These are phyloP conservation scores for Miamiensis avidus DNA, from an alignment of 169 alveolate species.

Conservation along the genomic window DNA sequence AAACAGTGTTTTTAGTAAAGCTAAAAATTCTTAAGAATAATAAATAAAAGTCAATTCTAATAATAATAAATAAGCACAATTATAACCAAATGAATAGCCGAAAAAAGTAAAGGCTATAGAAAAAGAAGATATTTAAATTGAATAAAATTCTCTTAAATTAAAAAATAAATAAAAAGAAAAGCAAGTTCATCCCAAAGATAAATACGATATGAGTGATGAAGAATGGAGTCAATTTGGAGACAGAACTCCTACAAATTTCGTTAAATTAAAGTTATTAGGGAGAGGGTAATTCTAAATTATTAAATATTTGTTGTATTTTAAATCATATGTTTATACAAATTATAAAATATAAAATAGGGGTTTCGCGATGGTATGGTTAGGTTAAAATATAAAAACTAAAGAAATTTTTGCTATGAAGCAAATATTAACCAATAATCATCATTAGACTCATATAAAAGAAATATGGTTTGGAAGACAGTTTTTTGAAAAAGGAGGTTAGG, in stretches of 20 bases:
- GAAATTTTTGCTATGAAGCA: slow-evolving; percentile 41
- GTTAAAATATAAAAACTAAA: slow-evolving; percentile 36
- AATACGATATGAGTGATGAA: slow-evolving; percentile 39
- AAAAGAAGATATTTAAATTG: neutral
- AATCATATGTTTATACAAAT: neutral
- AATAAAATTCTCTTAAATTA: no score
- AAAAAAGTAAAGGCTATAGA: neutral
- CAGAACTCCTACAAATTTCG: slow-evolving; percentile 29
- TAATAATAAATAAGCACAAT: neutral
- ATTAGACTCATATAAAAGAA: slow-evolving; percentile 45
- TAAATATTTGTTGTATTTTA: neutral
- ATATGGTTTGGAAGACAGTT: slow-evolving; percentile 43
- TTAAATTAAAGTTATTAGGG: slow-evolving; percentile 35
- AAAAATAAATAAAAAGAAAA: slow-evolving; percentile 1
- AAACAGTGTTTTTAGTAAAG: no score
- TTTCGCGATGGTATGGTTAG: slow-evolving; percentile 42
- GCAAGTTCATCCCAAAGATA: slow-evolving; percentile 22
- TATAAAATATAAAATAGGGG: slow-evolving; percentile 17
- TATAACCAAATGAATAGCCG: neutral
- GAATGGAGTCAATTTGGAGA: slow-evolving; percentile 40
- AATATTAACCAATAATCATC: slow-evolving; percentile 35
- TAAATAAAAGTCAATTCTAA: neutral
- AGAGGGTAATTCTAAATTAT: neutral
- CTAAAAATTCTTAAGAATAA: neutral
- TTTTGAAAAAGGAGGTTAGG: slow-evolving; percentile 33